Evolutionary conservation across 208 protist species (phyloP), one percentile per base, ranked within the genome.

Genomic region (Wallacemonas sp.): DNA sequence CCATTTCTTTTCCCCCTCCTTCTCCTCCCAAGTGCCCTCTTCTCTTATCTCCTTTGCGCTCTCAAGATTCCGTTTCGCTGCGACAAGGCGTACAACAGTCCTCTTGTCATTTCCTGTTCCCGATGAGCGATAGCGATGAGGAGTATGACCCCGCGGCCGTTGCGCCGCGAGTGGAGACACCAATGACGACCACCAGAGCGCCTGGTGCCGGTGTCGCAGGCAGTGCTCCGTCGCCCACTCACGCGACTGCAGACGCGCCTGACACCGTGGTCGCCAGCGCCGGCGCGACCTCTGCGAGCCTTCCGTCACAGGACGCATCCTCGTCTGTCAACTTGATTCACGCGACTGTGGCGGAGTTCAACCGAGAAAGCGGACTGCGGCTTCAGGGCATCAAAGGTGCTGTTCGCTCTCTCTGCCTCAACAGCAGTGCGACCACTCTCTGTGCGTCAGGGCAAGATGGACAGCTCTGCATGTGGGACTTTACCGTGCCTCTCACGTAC

Each of bases 381-480:
- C 77, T 89, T 52, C 72, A 54, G 67, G 72, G 70, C 26, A 82
- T 83, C 64, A 80, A 79, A 55, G 84, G 80, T 19, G 77, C 83
- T 26, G 61, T 87, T 27, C 82, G 82, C 49, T 87, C 76, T n/a
- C 29, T 91, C 14, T 75, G 76, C 24, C 48, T 91, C 24, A 88
- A 73, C 55, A 73, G 73, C 16, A 57, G 54, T 2, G 84, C 82
- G 19, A 82, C 78, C 1, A 68, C 70, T 0, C 72, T 94, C 23
- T 91, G 84, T 60, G 78, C 84, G 3, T 84, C 73, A n/a, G 80
- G 82, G 26, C 85, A 91, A 24, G 85, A 90, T 55, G 88, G 88
- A 1, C 70, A 79, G 49, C 56, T 94, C 9, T 87, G 73, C 70
- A 91, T 94, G 82, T 94, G 85, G 84, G 85, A 91, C 56, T 91